These are phyloP conservation scores for Kodamaea sp. DNA, from an alignment of 1,139 yeast genomes.

Conservation along the genomic window DNA sequence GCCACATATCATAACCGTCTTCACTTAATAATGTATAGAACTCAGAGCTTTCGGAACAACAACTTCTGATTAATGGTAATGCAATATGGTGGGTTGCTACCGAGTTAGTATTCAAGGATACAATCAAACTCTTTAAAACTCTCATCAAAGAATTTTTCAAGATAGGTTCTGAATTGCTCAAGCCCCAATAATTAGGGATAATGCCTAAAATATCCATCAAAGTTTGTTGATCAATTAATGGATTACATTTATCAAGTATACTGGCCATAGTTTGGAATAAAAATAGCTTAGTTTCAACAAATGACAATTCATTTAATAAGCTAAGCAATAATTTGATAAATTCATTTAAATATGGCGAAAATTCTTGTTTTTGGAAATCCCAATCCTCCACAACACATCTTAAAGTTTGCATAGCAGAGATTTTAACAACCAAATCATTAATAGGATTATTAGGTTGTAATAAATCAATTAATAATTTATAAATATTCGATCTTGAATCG, in stretches of 20 bases:
- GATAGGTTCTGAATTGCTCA: slow-evolving; percentile 55
- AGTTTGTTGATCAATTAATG: slow-evolving; percentile 50
- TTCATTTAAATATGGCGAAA: slow-evolving; percentile 59
- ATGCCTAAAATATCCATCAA: slow-evolving; percentile 53
- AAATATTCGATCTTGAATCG: slow-evolving; percentile 56
- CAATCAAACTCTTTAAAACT: slow-evolving; percentile 58
- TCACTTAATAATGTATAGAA: slow-evolving; percentile 66
- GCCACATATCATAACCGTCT: slow-evolving; percentile 89
- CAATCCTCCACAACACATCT: slow-evolving; percentile 75
- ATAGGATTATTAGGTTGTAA: slow-evolving; percentile 40
- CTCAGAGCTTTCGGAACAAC: slow-evolving; percentile 58
- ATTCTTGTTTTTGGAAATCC: slow-evolving; percentile 69
- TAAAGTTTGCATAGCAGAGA: slow-evolving; percentile 73
- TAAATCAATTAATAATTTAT: slow-evolving; percentile 48
- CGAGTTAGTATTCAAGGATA: slow-evolving; percentile 64
- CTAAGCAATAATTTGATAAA: slow-evolving; percentile 49
- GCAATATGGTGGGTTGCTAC: slow-evolving; percentile 58
- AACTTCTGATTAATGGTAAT: slow-evolving; percentile 62
- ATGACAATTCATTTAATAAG: slow-evolving; percentile 44
- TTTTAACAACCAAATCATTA: slow-evolving; percentile 70
- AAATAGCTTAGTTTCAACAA: slow-evolving; percentile 73
- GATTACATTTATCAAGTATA: slow-evolving; percentile 62
- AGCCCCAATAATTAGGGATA: slow-evolving; percentile 76
- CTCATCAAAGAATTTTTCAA: slow-evolving; percentile 70
- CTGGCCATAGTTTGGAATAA: slow-evolving; percentile 65